Conservation (phyloP, 139 green algal species). For the Closterium sp. region DNA sequence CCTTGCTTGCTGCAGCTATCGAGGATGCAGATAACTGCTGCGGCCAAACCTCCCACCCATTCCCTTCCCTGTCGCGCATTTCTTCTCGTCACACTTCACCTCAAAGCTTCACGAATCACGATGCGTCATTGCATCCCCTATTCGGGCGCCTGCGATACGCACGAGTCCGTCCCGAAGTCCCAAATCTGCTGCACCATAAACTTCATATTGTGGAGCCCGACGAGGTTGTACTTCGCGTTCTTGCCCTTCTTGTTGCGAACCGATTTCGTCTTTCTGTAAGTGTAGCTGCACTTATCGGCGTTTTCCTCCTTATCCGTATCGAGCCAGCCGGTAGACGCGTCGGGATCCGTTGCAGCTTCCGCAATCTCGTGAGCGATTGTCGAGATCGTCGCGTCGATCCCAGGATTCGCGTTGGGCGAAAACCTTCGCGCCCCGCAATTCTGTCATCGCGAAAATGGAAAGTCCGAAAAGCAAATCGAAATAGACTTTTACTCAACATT, state of each 20-base stretch:
- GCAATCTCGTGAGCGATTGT: slow-evolving; percentile 8
- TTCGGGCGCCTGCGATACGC: neutral
- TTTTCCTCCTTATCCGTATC: neutral
- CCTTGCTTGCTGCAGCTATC: too few species aligned
- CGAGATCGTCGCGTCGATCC: neutral
- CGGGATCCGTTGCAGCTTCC: neutral
- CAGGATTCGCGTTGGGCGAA: neutral
- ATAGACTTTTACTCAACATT: too few species aligned
- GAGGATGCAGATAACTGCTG: too few species aligned
- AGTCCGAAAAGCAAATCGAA: too few species aligned
- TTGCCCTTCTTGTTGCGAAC: neutral
- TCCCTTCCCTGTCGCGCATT: too few species aligned
- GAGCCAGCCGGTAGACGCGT: neutral
- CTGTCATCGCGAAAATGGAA: neutral
- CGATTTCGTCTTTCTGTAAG: neutral
- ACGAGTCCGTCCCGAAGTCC: neutral
- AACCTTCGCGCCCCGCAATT: neutral
- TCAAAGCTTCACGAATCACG: neutral
- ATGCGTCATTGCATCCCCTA: too few species aligned
- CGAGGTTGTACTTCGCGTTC: neutral
- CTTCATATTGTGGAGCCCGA: neutral
- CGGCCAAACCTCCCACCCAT: too few species aligned
- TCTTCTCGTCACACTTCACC: too few species aligned
- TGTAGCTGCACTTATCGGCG: neutral
- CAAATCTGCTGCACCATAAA: neutral